phyloP scores from a whole-genome alignment of 108 stramenopile species.

The Aurantiochytrium sp. region DNA sequence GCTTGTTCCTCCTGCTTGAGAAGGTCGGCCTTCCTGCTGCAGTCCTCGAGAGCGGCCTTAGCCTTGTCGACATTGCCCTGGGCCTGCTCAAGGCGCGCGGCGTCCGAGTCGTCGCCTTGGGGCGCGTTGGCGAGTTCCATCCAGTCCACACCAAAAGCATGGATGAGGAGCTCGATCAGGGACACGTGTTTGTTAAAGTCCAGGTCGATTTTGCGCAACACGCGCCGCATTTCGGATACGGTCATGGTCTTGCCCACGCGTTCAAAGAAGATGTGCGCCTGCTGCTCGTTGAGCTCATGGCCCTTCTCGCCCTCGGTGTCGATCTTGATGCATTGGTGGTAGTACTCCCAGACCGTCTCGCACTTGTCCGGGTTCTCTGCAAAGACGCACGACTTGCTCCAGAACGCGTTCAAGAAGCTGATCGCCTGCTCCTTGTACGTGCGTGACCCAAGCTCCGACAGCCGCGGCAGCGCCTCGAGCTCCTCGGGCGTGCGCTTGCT shows the following conservation, averaged over 20 bases:
- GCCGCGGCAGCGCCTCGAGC: background rate
- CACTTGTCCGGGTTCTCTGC: background rate
- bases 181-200: background rate
- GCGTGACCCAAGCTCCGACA: background rate
- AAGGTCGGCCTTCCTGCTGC: background rate
- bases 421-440: background rate
- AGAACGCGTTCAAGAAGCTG: background rate
- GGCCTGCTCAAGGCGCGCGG: background rate
- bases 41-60: background rate
- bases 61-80: background rate
- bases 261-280: background rate
- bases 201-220: background rate
- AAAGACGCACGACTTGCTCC: background rate
- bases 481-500: background rate
- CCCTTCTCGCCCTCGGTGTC: background rate
- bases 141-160: background rate
- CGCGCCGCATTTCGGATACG: background rate
- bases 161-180: background rate
- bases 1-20: background rate
- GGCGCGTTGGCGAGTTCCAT: background rate
- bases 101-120: background rate
- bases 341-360: constrained; percentile 6
- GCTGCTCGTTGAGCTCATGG: constrained; percentile 13
- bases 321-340: background rate
- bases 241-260: background rate